Conservation (phyloP, 176 grass and related monocot species). For the Typha latifolia region DNA sequence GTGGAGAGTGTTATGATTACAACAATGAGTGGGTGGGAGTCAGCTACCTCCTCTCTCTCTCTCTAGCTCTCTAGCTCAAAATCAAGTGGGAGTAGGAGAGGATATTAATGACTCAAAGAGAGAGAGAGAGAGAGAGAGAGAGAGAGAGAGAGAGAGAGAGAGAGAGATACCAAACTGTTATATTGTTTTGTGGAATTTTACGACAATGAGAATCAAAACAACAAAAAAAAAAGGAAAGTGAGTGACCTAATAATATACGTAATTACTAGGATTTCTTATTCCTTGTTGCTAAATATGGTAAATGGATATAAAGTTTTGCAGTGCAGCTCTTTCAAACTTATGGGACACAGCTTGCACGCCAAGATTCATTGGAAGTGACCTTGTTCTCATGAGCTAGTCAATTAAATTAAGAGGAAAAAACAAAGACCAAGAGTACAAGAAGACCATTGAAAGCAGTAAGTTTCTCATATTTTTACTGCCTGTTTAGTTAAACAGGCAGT, state of each 20-base stretch:
- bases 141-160: constrained; percentile 4
- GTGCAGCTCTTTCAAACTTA: too few species aligned
- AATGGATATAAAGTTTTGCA: too few species aligned
- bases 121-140: constrained; percentile 2
- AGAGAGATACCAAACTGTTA: constrained; percentile 2
- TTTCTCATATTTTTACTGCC: too few species aligned
- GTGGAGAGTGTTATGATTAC: not conserved
- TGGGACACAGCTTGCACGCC: too few species aligned
- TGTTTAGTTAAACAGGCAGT: too few species aligned
- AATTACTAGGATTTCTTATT: not conserved
- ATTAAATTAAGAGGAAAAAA: too few species aligned
- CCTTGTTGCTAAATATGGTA: not conserved
- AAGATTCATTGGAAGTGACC: too few species aligned
- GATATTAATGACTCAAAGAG: not conserved
- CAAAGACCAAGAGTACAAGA: too few species aligned
- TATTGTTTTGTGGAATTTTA: not conserved
- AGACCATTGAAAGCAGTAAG: too few species aligned
- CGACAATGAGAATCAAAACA: not conserved
- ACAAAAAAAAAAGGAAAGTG: not conserved
- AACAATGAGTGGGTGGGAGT: not conserved
- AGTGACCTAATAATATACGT: not conserved
- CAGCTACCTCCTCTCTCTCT: not conserved
- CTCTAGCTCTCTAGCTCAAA: not conserved
- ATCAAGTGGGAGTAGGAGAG: not conserved
- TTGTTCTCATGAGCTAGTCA: too few species aligned